Evolutionary conservation across 2,329 filamentous ascomycete species (phyloP), one percentile per base, ranked within the genome.

Genomic region (Exophiala viscosa): DNA sequence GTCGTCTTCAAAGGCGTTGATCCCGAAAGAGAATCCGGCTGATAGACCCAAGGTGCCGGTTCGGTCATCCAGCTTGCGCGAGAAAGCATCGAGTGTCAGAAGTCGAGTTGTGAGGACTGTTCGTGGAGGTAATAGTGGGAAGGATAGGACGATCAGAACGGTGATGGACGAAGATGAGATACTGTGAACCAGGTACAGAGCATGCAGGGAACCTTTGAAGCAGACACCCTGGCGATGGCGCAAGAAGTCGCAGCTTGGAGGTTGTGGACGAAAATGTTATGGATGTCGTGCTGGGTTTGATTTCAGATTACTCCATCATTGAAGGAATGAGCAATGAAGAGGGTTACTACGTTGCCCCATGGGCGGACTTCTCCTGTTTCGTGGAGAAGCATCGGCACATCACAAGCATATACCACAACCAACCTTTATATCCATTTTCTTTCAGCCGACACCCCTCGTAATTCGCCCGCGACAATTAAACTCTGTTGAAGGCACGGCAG

Each of bases 101-200:
- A 60, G 51, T 18, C 53, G 54, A 35, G 50, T 60, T 13, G 58
- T 58, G 17, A 55, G 53, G 32, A 58, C 53, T n/a, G 52, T 62
- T 32, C 49, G 53, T 40, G 53, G 53, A 7, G 49, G 41, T 28
- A 50, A 50, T 15, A 54, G 56, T 49, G 56, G 48, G 14, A 47
- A 14, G 48, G 40, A 33, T 32, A 35, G 53, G n/a, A 52, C 34
- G 23, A 54, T 59, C 32, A 50, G 56, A 34, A 42, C 56, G 6
- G 41, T 59, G 36, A 45, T 18, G 7, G 48, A 50, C 34, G 47
- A 46, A 33, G 34, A 13, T 18, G 54, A 48, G 33, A 42, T 43
- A 5, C 10, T 39, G 18, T 49, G 34, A 50, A 43, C 23, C 33
- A 41, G 14, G 13, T 6, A 31, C 13, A 5, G 8, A 20, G n/a